phyloP scores from a whole-genome alignment of 441 rosid species.

The Eutrema salsugineum region DNA sequence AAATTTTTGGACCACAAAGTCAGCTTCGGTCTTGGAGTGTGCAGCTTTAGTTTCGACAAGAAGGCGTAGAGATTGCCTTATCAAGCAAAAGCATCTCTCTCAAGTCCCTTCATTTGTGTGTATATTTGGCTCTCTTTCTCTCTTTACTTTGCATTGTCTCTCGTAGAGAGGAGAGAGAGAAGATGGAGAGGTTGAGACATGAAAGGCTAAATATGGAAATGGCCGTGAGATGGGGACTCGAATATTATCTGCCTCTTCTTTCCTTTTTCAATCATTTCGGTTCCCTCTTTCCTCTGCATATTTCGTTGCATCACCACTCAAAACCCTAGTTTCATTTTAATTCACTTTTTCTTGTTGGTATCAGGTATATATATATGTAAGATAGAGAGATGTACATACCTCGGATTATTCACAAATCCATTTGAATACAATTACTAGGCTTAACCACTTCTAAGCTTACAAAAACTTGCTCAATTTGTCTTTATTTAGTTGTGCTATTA shows the following conservation, averaged over 20 bases:
- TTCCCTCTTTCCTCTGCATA: conserved; percentile 36
- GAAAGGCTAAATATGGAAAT: conserved; percentile 35
- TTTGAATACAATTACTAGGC: not conserved
- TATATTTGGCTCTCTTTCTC: conserved; percentile 16
- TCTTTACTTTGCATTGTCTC: not conserved
- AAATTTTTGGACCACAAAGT: conserved; percentile 19
- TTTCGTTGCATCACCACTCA: not conserved
- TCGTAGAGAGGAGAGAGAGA: conserved; percentile 8
- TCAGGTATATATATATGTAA: not conserved
- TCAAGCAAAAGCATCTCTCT: conserved; percentile 46
- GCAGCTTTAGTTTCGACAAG: conserved; percentile 34
- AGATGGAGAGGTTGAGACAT: conserved; percentile 47
- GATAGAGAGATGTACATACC: no score
- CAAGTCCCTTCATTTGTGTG: conserved; percentile 35
- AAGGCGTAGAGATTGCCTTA: conserved; percentile 37
- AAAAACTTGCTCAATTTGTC: not conserved
- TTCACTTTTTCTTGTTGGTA: not conserved
- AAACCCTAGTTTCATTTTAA: conserved; percentile 15
- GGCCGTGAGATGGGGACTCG: conserved; percentile 36
- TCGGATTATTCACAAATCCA: not conserved
- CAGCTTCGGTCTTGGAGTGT: conserved; percentile 15
- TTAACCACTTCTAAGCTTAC: not conserved
- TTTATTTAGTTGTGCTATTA: no score
- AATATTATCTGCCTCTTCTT: conserved; percentile 34
- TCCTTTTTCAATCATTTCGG: conserved; percentile 47